These are phyloP conservation scores for Boletus pseudopeckii DNA, from an alignment of 768 basidiomycete species.

Conservation along the genomic window DNA sequence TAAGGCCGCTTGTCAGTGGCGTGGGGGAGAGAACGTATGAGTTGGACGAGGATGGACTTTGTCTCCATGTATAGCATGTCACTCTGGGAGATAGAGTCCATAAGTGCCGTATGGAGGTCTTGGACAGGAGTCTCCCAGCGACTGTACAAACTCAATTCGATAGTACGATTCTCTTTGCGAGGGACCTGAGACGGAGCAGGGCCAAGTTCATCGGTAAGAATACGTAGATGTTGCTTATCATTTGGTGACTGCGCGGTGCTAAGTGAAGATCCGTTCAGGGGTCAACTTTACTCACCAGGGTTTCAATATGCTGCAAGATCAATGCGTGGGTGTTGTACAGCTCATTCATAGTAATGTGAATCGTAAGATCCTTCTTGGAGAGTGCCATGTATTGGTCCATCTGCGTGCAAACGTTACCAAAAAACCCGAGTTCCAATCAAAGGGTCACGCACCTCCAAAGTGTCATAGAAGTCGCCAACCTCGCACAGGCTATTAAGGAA, in stretches of 20 bases:
- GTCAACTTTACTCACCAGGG: constrained; percentile 59
- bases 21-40: constrained; percentile 91
- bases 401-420: constrained; percentile 38
- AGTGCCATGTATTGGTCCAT: constrained; percentile 99
- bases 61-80: constrained; percentile 99
- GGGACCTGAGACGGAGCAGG: constrained; percentile 92
- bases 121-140: constrained; percentile 99
- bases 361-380: constrained; percentile 97
- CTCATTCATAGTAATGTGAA: constrained; percentile 98
- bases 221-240: constrained; percentile 96
- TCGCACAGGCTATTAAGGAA: constrained; percentile 97
- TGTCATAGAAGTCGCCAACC: constrained; percentile 99
- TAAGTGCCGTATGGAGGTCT: constrained; percentile 92
- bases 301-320: constrained; percentile 92
- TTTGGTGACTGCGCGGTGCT: constrained; percentile 72
- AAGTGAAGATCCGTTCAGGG: neutral
- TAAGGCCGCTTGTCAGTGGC: constrained; percentile 83
- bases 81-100: constrained; percentile 95
- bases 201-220: constrained; percentile 94
- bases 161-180: constrained; percentile 93
- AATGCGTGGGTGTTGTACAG: constrained; percentile 98
- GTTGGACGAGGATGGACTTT: constrained; percentile 97
- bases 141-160: constrained; percentile 90
- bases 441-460: constrained; percentile 71
- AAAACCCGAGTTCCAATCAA: neutral